Evolutionary conservation across 192 early-diverging fungal species (phyloP), one percentile per base, ranked within the genome.

Genomic region (Coemansia aciculifera): DNA sequence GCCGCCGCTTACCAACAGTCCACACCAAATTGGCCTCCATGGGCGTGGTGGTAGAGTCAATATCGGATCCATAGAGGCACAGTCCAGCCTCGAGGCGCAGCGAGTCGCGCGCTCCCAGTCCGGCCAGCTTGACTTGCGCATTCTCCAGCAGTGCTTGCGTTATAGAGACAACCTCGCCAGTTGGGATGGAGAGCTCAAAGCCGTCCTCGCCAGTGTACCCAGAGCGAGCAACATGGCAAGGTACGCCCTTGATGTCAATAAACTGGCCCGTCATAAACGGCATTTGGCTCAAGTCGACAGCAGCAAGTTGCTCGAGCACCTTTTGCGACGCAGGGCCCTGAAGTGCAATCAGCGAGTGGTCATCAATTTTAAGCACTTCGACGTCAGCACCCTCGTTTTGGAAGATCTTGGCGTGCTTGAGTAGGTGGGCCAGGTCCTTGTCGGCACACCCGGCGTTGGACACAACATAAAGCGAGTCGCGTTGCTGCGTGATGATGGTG

Each of bases 141-240:
- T 90, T 79, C 31, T 72, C 81, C 40, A 98, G 72, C 32, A 94
- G 78, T 38, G 81, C 52, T 64, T 92, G 83, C 34, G 93, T 88
- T 49, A 99, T 81, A 48, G 68, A 71, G 17, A 87, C 86, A 11
- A 87, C 87, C 34, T 92, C 89, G 61, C 72, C 69, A 43, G 91
- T 88, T 17, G 94, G 90, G 44, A 99, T 89, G 11, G 93, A 94
- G 69, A 99, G 90, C 92, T 99, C 97, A 73, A 99, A 98, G 12
- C 97, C 97, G 83, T 99, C 97, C 82, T 99, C 97, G 64, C 97
- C 97, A 64, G 97, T 99, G 85, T 99, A 99, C 12, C 97, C 97
- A 31, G 93, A 96, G 29, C 97, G 90, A 19, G 97, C 92, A 40
- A 99, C 89, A 67, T 96, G 94, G 69, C 89, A 90, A 1, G 85